Evolutionary conservation across 2,329 filamentous ascomycete genomes (phyloP).

Genomic region (Dendryphion nanum): DNA sequence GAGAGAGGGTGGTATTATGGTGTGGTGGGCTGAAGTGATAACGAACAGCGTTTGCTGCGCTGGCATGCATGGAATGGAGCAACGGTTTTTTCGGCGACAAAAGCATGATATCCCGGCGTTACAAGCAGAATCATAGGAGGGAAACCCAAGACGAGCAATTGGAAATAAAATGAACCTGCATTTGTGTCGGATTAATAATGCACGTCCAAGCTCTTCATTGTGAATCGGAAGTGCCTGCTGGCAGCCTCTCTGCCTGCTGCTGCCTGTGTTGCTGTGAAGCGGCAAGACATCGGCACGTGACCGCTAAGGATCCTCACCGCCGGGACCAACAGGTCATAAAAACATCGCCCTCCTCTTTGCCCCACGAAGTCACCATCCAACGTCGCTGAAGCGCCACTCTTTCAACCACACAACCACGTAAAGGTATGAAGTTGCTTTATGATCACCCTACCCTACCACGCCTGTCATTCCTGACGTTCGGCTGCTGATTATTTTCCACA

Average conservation of each 20-base stretch:
- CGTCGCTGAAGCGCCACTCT: constrained; percentile 17
- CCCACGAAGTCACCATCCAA: constrained; percentile 26
- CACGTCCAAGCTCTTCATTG: too few relatives aligned
- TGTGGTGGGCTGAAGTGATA: constrained; percentile 1
- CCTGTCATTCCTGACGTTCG: too few relatives aligned
- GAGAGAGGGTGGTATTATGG: background rate
- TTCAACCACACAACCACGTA: constrained; percentile 21
- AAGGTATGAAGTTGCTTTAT: too few relatives aligned
- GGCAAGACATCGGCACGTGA: background rate
- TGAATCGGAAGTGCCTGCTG: too few relatives aligned
- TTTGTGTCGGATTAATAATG: too few relatives aligned
- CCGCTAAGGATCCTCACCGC: constrained; percentile 12
- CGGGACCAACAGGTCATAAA: constrained; percentile 31
- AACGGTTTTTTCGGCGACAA: constrained; percentile 18
- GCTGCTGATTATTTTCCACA: too few relatives aligned
- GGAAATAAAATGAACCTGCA: too few relatives aligned
- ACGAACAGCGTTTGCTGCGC: constrained; percentile 26
- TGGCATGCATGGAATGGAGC: constrained; percentile 33
- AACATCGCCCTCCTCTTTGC: constrained; percentile 29
- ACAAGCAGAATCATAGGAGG: constrained; percentile 11
- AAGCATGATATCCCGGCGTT: constrained; percentile 37
- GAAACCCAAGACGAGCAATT: too few relatives aligned
- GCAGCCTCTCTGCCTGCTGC: background rate
- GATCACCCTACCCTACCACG: too few relatives aligned
- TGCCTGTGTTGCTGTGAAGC: background rate